Conservation (phyloP, 768 basidiomycete species). For the Calocybe cyanea region DNA sequence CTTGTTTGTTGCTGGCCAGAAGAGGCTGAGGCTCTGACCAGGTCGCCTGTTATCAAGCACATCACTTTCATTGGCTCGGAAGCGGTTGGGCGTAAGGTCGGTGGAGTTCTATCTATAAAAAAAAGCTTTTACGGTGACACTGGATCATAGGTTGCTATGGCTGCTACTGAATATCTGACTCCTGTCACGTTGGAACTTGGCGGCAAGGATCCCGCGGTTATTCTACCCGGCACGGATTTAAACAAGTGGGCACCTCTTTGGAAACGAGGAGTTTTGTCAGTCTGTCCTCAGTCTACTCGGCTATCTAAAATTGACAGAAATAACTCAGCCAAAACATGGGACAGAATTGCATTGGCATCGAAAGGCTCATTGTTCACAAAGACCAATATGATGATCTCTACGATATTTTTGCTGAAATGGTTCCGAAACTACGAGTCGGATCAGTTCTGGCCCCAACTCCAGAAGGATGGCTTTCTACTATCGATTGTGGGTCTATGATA, state of each 20-base stretch:
- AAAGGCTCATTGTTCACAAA: slow-evolving; percentile 83
- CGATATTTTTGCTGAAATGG: slow-evolving; percentile 58
- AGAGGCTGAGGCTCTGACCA: slow-evolving; percentile 78
- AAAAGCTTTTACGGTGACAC: too few species aligned
- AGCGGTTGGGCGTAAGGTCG: slow-evolving; percentile 67
- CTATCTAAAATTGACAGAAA: not conserved
- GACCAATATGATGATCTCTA: slow-evolving; percentile 76
- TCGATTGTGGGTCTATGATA: slow-evolving; percentile 91
- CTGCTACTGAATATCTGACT: slow-evolving; percentile 82
- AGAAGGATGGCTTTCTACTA: slow-evolving; percentile 66
- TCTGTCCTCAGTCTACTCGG: slow-evolving; percentile 11
- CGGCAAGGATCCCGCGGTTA: slow-evolving; percentile 90
- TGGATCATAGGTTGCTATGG: slow-evolving; percentile 65
- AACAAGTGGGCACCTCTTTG: slow-evolving; percentile 75
- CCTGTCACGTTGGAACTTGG: slow-evolving; percentile 94
- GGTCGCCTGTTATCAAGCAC: slow-evolving; percentile 78
- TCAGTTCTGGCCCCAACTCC: slow-evolving; percentile 64
- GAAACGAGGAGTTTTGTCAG: slow-evolving; percentile 92
- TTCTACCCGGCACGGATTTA: slow-evolving; percentile 83
- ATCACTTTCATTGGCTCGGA: slow-evolving; percentile 94
- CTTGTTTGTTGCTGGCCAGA: slow-evolving; percentile 88
- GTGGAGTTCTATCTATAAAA: slow-evolving; percentile 8
- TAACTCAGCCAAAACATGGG: slow-evolving; percentile 77
- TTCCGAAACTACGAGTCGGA: slow-evolving; percentile 69
- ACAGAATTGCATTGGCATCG: slow-evolving; percentile 97